phyloP scores from a whole-genome alignment of 2,329 filamentous ascomycete species.

The Pestalotiopsis sp. region DNA sequence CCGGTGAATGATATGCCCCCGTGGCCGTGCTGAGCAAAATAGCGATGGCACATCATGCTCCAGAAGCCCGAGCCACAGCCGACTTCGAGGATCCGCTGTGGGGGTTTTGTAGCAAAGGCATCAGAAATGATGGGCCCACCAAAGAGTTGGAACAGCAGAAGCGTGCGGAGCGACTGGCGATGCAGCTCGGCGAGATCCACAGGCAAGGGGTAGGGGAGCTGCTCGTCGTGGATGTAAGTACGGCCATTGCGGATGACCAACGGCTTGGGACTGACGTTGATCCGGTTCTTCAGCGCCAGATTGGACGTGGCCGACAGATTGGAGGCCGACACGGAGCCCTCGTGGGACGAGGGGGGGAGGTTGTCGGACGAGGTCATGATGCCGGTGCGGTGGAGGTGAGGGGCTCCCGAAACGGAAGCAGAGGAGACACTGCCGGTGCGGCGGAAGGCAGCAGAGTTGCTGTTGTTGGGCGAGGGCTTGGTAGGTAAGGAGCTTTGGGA shows the following conservation, averaged over 20 bases:
- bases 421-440: conserved; percentile 52
- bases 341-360: conserved; percentile 42
- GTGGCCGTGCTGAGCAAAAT: conserved; percentile 71
- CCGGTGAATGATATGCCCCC: conserved; percentile 77
- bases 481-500: background rate
- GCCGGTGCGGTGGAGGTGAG: conserved; percentile 39
- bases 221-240: conserved; percentile 76
- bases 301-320: conserved; percentile 25
- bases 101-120: conserved; percentile 66
- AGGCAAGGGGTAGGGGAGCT: conserved; percentile 80
- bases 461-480: conserved; percentile 30
- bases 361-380: conserved; percentile 53
- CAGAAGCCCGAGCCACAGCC: conserved; percentile 89
- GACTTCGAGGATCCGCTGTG: conserved; percentile 79
- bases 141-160: conserved; percentile 80
- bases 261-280: conserved; percentile 42
- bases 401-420: conserved; percentile 37
- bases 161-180: conserved; percentile 81
- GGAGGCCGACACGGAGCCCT: conserved; percentile 36
- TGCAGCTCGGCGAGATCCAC: conserved; percentile 87
- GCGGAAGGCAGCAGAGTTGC: conserved; percentile 33
- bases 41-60: conserved; percentile 85
- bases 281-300: conserved; percentile 25
- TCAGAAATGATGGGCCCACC: conserved; percentile 79
- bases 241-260: conserved; percentile 78